These are phyloP conservation scores for Backusella tarrabulga DNA, from an alignment of 192 early-diverging fungal genomes.

Conservation along the genomic window DNA sequence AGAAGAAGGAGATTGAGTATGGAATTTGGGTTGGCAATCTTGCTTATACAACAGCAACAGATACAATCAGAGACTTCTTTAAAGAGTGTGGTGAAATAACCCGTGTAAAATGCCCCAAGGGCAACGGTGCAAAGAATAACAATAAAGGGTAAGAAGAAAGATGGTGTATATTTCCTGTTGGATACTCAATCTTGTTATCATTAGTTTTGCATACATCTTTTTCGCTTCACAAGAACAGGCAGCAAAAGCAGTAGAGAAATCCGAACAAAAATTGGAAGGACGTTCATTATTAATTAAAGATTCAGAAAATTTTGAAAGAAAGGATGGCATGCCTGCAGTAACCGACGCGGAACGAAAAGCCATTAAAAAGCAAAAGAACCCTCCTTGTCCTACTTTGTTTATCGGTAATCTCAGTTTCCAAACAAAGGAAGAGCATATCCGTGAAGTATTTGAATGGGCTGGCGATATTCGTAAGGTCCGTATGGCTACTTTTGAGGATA, in stretches of 20 bases:
- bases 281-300: conserved; percentile 68
- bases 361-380: conserved; percentile 47
- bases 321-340: conserved; percentile 49
- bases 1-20: conserved; percentile 30
- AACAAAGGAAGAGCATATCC: conserved; percentile 47
- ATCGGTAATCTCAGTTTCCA: conserved; percentile 67
- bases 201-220: conserved; percentile 72
- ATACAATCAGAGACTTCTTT: conserved; percentile 59
- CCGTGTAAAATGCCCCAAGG: conserved; percentile 47
- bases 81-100: conserved; percentile 46
- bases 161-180: not conserved
- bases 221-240: conserved; percentile 55
- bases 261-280: conserved; percentile 57
- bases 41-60: conserved; percentile 54
- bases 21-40: conserved; percentile 78
- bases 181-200: not conserved
- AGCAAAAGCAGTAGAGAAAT: conserved; percentile 56
- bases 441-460: conserved; percentile 56
- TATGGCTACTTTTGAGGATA: conserved; percentile 72
- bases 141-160: conserved; percentile 35
- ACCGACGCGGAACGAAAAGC: conserved; percentile 37
- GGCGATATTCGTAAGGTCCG: conserved; percentile 68
- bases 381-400: conserved; percentile 65
- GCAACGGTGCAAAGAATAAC: conserved; percentile 40
- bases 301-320: conserved; percentile 55